Conservation (phyloP, 1,139 yeast genomes). For the Lodderomyces beijingensis region DNA sequence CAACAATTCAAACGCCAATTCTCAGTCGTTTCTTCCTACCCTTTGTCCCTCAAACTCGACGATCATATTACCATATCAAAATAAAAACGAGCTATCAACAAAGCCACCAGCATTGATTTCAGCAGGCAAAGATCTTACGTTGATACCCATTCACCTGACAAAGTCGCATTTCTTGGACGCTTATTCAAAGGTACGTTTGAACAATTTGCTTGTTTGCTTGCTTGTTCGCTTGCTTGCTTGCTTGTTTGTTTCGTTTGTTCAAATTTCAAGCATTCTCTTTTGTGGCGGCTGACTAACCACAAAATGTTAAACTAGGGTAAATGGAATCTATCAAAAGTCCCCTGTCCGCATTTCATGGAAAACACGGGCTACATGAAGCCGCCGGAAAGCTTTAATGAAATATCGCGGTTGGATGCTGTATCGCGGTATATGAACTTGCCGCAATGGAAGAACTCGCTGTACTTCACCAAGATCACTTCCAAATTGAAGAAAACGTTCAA, state of each 20-base stretch:
- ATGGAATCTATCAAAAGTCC: conserved; percentile 52
- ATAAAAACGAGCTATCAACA: not conserved
- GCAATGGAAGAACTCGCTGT: conserved; percentile 47
- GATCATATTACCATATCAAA: not conserved
- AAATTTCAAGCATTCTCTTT: too few relatives aligned
- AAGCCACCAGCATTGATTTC: conserved; percentile 1
- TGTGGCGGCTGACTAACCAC: too few relatives aligned
- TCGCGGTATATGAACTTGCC: conserved; percentile 34
- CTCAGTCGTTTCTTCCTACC: not conserved
- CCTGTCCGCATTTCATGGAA: conserved; percentile 51
- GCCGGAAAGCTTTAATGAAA: conserved; percentile 52
- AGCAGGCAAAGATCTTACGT: conserved; percentile 16
- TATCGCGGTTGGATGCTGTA: conserved; percentile 37
- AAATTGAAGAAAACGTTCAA: conserved; percentile 33
- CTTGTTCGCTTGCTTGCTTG: too few relatives aligned
- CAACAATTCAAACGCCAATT: not conserved
- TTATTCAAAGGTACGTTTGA: conserved; percentile 41
- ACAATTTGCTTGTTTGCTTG: too few relatives aligned
- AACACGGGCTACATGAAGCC: conserved; percentile 51
- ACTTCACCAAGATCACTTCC: conserved; percentile 37
- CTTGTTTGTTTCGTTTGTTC: too few relatives aligned
- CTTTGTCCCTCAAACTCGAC: not conserved
- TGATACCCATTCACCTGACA: conserved; percentile 38
- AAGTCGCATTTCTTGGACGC: conserved; percentile 59
- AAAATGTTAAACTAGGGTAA: too few relatives aligned